phyloP scores from a whole-genome alignment of 345 rosid species.

The Rhodamnia argentea region DNA sequence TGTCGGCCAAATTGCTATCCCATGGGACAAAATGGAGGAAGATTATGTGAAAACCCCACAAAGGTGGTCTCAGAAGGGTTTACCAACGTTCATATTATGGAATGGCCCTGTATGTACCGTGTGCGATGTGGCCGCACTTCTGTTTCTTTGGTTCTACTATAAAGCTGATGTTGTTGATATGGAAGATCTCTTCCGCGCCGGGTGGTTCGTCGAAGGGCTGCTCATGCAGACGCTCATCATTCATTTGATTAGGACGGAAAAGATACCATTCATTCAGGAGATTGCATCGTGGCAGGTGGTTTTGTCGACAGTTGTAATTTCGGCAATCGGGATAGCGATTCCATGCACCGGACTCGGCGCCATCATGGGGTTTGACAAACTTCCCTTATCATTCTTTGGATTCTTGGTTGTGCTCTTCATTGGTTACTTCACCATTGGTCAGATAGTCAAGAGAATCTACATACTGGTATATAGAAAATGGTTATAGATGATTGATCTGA shows the following conservation, averaged over 20 bases:
- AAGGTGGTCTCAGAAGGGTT: conserved; percentile 30
- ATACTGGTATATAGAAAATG: conserved; percentile 38
- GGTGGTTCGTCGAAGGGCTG: conserved; percentile 57
- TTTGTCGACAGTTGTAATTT: conserved; percentile 33
- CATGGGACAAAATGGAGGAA: conserved; percentile 70
- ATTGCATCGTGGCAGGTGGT: conserved; percentile 57
- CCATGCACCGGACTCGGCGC: conserved; percentile 29
- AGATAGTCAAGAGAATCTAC: conserved; percentile 47
- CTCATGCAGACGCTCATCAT: conserved; percentile 55
- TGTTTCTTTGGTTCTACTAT: conserved; percentile 36
- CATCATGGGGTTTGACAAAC: conserved; percentile 27
- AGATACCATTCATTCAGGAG: conserved; percentile 51
- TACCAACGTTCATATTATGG: conserved; percentile 51
- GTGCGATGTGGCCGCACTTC: conserved; percentile 32
- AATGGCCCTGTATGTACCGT: conserved; percentile 50
- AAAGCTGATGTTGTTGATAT: neutral
- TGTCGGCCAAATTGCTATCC: conserved; percentile 53
- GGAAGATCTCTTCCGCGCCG: conserved; percentile 32
- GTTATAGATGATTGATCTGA: conserved; percentile 19
- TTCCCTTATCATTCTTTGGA: conserved; percentile 45
- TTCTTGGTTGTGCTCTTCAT: conserved; percentile 49
- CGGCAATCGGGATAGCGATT: conserved; percentile 42
- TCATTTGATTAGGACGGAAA: conserved; percentile 61
- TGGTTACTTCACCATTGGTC: conserved; percentile 49
- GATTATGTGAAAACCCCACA: conserved; percentile 45